Evolutionary conservation across 352 stramenopile genomes (phyloP).

Genomic region (Pythium phragmitis): DNA sequence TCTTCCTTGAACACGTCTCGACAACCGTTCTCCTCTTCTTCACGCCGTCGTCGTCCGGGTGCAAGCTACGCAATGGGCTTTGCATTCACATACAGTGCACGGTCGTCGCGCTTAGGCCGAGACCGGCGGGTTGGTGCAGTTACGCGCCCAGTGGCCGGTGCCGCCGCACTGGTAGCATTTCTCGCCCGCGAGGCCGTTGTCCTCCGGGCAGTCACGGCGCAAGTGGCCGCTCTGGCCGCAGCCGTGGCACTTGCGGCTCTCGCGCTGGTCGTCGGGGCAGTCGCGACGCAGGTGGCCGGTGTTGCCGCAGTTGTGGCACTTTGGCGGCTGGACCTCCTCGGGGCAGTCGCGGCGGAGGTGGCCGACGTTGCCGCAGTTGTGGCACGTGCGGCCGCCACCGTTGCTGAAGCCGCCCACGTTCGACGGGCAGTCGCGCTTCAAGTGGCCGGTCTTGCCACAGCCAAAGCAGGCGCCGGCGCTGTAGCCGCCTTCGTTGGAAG

Average conservation of each 20-base stretch:
- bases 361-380: constrained; percentile 79
- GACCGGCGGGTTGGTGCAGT: constrained; percentile 52
- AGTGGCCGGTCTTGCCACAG: constrained; percentile 76
- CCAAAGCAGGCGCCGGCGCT: constrained; percentile 59
- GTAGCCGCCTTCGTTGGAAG: constrained; percentile 35
- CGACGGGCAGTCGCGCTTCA: constrained; percentile 81
- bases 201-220: constrained; percentile 72
- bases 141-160: constrained; percentile 81
- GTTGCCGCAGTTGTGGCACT: constrained; percentile 57
- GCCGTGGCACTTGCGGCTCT: constrained; percentile 75
- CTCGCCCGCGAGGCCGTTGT: constrained; percentile 27
- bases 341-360: constrained; percentile 86
- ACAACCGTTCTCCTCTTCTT: background rate
- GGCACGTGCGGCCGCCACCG: constrained; percentile 57
- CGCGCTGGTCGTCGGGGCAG: constrained; percentile 52
- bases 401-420: constrained; percentile 21
- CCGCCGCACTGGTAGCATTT: constrained; percentile 22
- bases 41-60: background rate
- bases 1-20: background rate
- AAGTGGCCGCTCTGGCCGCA: constrained; percentile 70
- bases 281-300: constrained; percentile 69
- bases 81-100: constrained; percentile 3
- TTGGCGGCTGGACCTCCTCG: constrained; percentile 39
- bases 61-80: background rate
- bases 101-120: constrained; percentile 38